Percentiles rank a stretch among this genome's conserved stretches.
phyloP scores from a whole-genome alignment of 2,329 filamentous ascomycete species.

The Colletotrichum salicis region DNA sequence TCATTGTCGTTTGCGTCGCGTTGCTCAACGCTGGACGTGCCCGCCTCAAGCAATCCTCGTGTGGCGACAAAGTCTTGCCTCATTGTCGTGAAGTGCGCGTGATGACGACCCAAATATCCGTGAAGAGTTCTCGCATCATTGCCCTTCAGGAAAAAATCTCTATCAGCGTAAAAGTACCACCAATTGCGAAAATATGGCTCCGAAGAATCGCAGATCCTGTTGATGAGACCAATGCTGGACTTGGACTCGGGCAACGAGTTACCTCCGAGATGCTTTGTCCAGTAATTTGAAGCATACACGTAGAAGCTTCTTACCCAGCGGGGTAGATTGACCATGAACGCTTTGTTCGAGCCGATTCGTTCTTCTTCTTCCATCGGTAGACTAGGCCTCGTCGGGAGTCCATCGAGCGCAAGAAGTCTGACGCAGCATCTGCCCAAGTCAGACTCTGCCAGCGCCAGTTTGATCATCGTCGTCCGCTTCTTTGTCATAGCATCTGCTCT shows the following conservation, averaged over 20 bases:
- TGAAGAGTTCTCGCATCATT: not conserved
- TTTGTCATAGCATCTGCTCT: not conserved
- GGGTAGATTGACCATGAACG: not conserved
- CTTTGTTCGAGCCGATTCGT: not conserved
- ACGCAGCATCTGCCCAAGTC: not conserved
- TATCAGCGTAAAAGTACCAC: not conserved
- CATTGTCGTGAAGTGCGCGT: not conserved
- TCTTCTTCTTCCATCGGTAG: not conserved
- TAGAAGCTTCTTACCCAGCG: not conserved
- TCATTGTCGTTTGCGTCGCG: not conserved
- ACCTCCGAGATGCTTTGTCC: not conserved
- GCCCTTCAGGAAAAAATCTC: not conserved
- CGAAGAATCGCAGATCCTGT: not conserved
- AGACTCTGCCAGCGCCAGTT: not conserved
- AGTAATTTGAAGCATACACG: not conserved
- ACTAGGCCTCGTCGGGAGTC: not conserved
- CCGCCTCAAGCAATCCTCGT: not conserved
- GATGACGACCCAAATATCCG: not conserved
- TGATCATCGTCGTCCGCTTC: not conserved
- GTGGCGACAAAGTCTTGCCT: not conserved
- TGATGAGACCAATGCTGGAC: not conserved
- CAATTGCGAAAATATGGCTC: not conserved
- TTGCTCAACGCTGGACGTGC: not conserved
- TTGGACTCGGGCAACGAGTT: not conserved
- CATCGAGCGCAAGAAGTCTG: constrained; percentile 14